Percentiles rank a stretch among this genome's conserved stretches.
Evolutionary conservation across 2,329 filamentous ascomycete species (phyloP).

Genomic region (Emergomyces orientalis): DNA sequence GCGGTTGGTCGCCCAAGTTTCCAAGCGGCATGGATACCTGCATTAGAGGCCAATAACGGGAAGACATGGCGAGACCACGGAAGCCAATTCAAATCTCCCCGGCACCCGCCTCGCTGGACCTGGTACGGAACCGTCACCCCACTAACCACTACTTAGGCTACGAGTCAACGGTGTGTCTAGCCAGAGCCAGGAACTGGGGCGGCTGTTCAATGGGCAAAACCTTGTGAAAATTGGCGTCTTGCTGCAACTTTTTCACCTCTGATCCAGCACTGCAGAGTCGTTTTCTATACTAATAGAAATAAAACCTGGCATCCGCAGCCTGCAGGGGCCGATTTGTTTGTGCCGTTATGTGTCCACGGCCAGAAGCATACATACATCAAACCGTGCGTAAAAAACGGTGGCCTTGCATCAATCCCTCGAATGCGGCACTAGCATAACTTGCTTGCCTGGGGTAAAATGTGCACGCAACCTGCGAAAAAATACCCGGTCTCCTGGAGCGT

Average conservation of each 20-base stretch:
- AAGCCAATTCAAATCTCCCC: not conserved
- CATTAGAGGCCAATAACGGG: not conserved
- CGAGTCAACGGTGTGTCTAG: not conserved
- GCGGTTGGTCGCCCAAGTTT: not conserved
- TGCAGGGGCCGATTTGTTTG: not conserved
- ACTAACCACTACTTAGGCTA: not conserved
- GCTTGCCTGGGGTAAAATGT: not conserved
- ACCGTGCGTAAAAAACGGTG: not conserved
- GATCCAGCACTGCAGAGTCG: too few species aligned
- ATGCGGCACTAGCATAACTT: too few species aligned
- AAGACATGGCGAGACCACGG: not conserved
- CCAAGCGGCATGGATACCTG: conserved; percentile 5
- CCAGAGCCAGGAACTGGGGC: not conserved
- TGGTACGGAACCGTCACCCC: conserved; percentile 5
- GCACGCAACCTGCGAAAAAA: not conserved
- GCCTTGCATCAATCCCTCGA: not conserved
- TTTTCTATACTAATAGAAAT: not conserved
- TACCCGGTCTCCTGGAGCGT: not conserved
- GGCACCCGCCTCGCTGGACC: conserved; percentile 7
- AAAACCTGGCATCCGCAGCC: not conserved
- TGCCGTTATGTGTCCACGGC: not conserved
- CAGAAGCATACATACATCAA: not conserved
- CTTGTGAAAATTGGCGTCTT: not conserved
- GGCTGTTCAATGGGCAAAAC: not conserved
- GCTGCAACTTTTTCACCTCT: too few species aligned